Evolutionary conservation across 768 basidiomycete genomes (phyloP), one percentile per base, ranked within the genome.

Genomic region (Tricholoma bakamatsutake): DNA sequence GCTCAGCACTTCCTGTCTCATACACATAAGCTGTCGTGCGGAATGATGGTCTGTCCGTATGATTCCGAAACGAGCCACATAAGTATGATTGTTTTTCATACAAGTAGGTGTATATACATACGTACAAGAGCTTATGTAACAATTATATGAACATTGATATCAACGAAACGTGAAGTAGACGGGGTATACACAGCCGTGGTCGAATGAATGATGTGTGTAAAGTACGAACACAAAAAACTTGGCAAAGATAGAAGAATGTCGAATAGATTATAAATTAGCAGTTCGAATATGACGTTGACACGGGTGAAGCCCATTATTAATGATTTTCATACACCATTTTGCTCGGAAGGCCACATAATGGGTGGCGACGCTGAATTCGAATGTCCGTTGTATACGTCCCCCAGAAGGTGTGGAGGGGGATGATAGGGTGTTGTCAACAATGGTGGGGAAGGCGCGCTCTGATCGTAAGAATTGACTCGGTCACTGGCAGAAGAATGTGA

Each of bases 341-440:
- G 6, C 42, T 52, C 21, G 63, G 62, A 33, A 63, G 53, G 31
- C 56, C 58, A 53, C n/a, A 54, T 53, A 6, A 63, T 52, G n/a
- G 59, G 46, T 12, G 66, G 57, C 28, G 61, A 33, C n/a, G 50
- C 27, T 8, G 59, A 53, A 43, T 39, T 13, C 24, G 52, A 53
- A 43, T 17, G 40, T 51, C 3, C 45, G 21, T 12, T 49, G 31
- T 46, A 37, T 42, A 51, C 53, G 52, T 58, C 42, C 28, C 39
- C 35, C 15, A 60, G 50, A 27, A 62, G 43, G 42, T 65, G 61
- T 18, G 61, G 53, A 15, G 61, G 61, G 4, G 66, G 65, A 47
- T 65, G 63, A 50, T 69, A 69, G 3, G 68, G 64, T 6, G 66
- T 66, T 11, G 65, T 67, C 42, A 70, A 55, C 27, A 69, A 62